Evolutionary conservation across 2,329 filamentous ascomycete genomes (phyloP).

Genomic region (Trichoderma sp.): DNA sequence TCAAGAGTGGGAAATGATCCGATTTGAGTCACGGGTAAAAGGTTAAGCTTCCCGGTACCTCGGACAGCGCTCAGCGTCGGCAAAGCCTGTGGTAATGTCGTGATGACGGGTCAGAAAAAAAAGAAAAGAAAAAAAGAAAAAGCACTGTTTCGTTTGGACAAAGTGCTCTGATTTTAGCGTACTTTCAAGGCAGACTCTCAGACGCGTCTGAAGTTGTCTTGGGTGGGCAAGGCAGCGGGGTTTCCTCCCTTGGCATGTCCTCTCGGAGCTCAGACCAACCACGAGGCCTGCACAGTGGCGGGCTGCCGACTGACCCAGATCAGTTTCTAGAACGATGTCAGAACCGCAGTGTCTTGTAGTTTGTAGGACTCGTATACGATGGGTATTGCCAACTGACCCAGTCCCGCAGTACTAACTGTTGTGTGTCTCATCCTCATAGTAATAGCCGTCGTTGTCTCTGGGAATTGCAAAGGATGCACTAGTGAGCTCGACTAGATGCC

Average conservation of each 20-base stretch:
- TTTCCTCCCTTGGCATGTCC: neutral
- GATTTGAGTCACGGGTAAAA: constrained; percentile 14
- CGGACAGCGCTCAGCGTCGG: neutral
- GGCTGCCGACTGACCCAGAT: neutral
- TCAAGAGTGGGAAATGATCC: constrained; percentile 10
- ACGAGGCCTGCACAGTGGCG: neutral
- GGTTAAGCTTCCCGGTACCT: neutral
- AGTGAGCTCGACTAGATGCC: neutral
- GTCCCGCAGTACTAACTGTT: neutral
- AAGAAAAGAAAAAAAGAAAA: neutral
- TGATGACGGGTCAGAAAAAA: neutral
- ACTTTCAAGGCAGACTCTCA: neutral
- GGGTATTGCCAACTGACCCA: neutral
- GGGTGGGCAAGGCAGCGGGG: neutral
- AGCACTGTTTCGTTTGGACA: neutral
- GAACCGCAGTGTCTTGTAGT: neutral
- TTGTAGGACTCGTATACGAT: neutral
- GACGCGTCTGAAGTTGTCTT: constrained; percentile 6
- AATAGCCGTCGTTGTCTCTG: neutral
- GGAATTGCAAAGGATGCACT: neutral
- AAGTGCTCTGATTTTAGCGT: neutral
- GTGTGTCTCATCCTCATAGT: neutral
- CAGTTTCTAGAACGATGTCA: constrained; percentile 17
- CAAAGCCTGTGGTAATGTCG: neutral
- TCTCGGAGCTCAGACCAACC: neutral